Base-by-base conservation (phyloP, 148 eudicot genomes). In the Chenopodium formosanum region DNA sequence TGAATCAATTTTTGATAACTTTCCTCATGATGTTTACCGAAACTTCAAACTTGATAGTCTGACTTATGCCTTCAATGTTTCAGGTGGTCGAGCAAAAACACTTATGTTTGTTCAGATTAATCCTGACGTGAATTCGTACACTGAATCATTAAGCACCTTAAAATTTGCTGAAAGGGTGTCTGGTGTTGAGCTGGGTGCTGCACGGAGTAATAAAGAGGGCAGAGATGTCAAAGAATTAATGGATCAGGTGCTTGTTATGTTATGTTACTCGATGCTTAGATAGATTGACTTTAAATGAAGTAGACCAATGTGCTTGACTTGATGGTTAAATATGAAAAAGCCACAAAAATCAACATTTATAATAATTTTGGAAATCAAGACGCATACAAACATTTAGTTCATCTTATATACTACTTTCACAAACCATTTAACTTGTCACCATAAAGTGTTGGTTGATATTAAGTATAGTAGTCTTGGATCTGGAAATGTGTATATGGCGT, bases 71-170 rank as follows among this genome's bases (percentile, higher is more conserved):
- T 78, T 69, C 37, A 23, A 65, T 64, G 79, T 81, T 83, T 69
- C 90, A 92, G 97, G 97, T 78, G 97, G 97, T 20, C 86, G 90
- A 76, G 97, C 97, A 81, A 92, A 92, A 89, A 92, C 97, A n/a
- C 91, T 92, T 34, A 92, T 92, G 97, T 91, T 92, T 79, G 92
- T 92, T 65, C 97, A 92, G 86, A 71, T 92, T 10, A 92, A 89
- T 78, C 94, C 97, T 74, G 94, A 92, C 62, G 84, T 77, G 58
- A 78, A 29, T 69, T 91, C 97, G 1, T 88, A 77, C 75, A 74
- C 90, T 13, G 97, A 92, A 87, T 83, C 91, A 71, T 20, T 88
- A 37, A 92, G 97, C 80, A 90, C 97, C 19, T 85, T 92, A 53
- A 92, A 91, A 70, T 92, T 92, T 90, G 97, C 97, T 78, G 97